A percentile compares a stretch with the other conserved stretches of the same genome.
phyloP scores from a whole-genome alignment of 257 asterid species.

The Primulina huaijiensis region DNA sequence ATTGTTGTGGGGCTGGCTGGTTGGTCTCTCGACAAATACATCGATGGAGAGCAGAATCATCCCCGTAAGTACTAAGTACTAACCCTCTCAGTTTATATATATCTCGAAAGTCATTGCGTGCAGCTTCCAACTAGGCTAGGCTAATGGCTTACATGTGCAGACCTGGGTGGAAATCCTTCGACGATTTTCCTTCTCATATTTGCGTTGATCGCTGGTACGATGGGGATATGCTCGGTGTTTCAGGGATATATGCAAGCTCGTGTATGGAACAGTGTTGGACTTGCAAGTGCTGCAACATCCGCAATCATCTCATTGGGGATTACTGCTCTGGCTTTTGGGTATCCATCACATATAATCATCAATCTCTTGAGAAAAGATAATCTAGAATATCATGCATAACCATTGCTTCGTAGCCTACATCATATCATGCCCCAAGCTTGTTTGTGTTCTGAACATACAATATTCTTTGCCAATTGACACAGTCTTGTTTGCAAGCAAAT shows the following conservation, averaged over 20 bases:
- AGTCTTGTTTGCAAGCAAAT: slow-evolving; percentile 67
- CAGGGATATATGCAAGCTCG: neutral
- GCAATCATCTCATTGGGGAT: neutral
- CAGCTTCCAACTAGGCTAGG: neutral
- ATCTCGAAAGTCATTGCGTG: neutral
- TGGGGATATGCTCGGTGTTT: neutral
- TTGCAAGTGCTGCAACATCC: neutral
- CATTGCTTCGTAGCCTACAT: too few species aligned
- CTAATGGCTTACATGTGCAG: slow-evolving; percentile 27
- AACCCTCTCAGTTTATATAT: neutral
- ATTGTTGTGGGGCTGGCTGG: slow-evolving; percentile 59
- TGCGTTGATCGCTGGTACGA: neutral
- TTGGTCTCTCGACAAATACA: slow-evolving; percentile 81
- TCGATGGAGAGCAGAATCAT: slow-evolving; percentile 76
- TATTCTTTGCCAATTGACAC: neutral
- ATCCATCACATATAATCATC: neutral
- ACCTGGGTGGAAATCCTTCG: slow-evolving; percentile 74
- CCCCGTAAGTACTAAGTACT: slow-evolving; percentile 43
- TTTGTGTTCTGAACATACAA: too few species aligned
- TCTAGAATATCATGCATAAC: too few species aligned
- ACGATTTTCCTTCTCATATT: slow-evolving; percentile 25
- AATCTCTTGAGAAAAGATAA: too few species aligned
- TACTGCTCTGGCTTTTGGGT: neutral
- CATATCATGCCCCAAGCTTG: too few species aligned
- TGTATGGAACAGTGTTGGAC: neutral